Base-by-base conservation (phyloP, 2,329 filamentous ascomycete species). In the Phoma sp. region DNA sequence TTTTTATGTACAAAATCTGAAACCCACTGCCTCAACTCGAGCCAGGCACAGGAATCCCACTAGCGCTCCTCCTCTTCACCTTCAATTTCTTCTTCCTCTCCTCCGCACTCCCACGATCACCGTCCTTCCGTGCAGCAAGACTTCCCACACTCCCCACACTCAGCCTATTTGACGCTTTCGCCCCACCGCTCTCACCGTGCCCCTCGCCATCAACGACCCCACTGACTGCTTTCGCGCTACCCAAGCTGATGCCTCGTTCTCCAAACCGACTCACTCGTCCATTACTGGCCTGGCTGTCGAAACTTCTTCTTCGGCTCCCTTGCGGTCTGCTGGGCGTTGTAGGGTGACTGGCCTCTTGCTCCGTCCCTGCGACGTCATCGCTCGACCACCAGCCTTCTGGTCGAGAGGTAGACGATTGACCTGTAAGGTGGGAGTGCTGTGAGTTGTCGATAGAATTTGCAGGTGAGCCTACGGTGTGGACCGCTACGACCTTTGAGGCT, bases 321-420 rank as follows among this genome's bases (percentile, higher is more conserved):
- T 61, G 38, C 25, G 27, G 21, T 22, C 37, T 7, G 33, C 55
- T 43, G n/a, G 68, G 56, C n/a, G 65, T 58, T 15, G 55, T 48
- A 43, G 69, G 31, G 40, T 63, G 39, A 32, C 39, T 7, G 57
- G 51, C 10, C 56, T 60, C 22, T 61, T 67, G 60, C 4, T 69
- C 70, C 0, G 70, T 73, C 6, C 66, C 71, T 2, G 62, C 73
- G 6, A 75, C 70, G 40, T 76, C 74, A 37, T 76, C 74, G 1
- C 66, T 71, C 8, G 68, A 72, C 74, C 74, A 76, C 74, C 74
- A 76, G 10, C 74, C 73, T 58, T 76, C 74, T 1, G 74, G 74
- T 0, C 73, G 62, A 2, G 64, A 70, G 2, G 67, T 71, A 2
- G 71, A 69, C 6, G 71, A 68, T 33, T 65, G 69, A 1, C 49